Conservation (phyloP, 768 basidiomycete genomes). For the Terana coerulea region DNA sequence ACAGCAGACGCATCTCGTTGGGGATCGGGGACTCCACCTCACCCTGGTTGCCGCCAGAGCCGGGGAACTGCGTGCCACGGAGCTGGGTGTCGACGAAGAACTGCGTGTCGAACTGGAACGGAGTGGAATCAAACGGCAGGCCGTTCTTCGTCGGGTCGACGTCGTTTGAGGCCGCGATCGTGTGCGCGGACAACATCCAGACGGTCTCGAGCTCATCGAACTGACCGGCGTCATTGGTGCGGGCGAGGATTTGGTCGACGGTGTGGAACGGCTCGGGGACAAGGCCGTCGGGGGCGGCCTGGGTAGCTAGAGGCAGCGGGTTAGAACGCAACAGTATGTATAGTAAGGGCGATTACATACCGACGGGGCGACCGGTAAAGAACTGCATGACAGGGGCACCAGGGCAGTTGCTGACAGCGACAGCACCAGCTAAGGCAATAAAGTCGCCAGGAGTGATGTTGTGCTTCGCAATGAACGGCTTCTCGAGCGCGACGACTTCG, state of each 20-base stretch:
- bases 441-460: conserved; percentile 42
- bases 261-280: conserved; percentile 18
- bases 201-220: conserved; percentile 23
- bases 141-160: conserved; percentile 10
- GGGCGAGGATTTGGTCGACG: conserved; percentile 19
- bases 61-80: conserved; percentile 25
- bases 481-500: conserved; percentile 28
- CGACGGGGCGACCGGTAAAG: conserved; percentile 24
- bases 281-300: conserved; percentile 11
- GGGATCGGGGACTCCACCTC: conserved; percentile 35
- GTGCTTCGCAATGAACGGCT: conserved; percentile 33
- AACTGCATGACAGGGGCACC: conserved; percentile 41
- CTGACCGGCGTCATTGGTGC: conserved; percentile 17
- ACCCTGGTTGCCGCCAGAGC: conserved; percentile 32
- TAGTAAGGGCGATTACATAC: conserved; percentile 14
- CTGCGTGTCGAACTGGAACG: conserved; percentile 9
- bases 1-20: conserved; percentile 41
- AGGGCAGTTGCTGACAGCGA: conserved; percentile 39
- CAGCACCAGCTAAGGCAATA: conserved; percentile 46
- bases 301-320: not conserved
- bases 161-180: conserved; percentile 23
- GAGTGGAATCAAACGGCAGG: conserved; percentile 17
- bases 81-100: conserved; percentile 17
- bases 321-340: not conserved
- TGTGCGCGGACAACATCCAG: conserved; percentile 21